These are phyloP conservation scores for Starmerella khaoyaiensis DNA, from an alignment of 805 yeast species.

Conservation along the genomic window DNA sequence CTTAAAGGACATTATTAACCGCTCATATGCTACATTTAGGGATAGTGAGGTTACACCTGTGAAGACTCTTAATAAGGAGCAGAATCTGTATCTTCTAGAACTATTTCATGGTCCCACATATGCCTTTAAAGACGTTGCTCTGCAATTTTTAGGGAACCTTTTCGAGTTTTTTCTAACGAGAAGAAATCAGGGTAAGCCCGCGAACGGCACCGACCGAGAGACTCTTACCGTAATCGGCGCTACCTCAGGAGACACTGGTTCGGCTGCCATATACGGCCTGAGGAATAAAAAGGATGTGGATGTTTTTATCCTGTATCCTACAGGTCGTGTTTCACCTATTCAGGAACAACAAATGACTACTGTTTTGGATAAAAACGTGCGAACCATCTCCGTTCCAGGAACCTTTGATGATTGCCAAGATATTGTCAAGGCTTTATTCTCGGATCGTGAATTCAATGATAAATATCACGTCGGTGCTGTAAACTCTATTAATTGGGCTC, in stretches of 20 bases:
- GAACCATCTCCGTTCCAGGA: conserved; percentile 88
- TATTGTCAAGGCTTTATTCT: conserved; percentile 83
- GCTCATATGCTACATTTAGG: conserved; percentile 85
- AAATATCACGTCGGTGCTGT: conserved; percentile 94
- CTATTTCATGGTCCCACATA: conserved; percentile 98
- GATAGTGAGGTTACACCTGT: conserved; percentile 80
- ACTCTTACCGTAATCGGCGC: conserved; percentile 95
- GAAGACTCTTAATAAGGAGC: conserved; percentile 40
- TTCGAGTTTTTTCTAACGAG: conserved; percentile 84
- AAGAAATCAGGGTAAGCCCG: conserved; percentile 42
- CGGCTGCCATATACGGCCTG: conserved; percentile 96
- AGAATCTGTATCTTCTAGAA: conserved; percentile 64
- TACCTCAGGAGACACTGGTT: conserved; percentile 97
- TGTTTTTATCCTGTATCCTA: conserved; percentile 90
- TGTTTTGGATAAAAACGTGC: conserved; percentile 82
- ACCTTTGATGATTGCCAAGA: conserved; percentile 98
- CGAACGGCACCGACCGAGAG: conserved; percentile 45
- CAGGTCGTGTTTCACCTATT: conserved; percentile 92
- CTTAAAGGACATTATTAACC: conserved; percentile 45
- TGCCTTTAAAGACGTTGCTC: conserved; percentile 97
- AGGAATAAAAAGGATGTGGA: conserved; percentile 96
- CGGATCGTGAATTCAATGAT: conserved; percentile 74
- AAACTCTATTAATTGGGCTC: conserved; percentile 97
- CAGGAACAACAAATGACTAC: conserved; percentile 99
- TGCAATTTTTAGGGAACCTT: conserved; percentile 93